Percentiles rank a stretch among this genome's conserved stretches.
These are phyloP conservation scores for Phanerochaete carnosa DNA, from an alignment of 768 basidiomycete genomes.

Conservation along the genomic window DNA sequence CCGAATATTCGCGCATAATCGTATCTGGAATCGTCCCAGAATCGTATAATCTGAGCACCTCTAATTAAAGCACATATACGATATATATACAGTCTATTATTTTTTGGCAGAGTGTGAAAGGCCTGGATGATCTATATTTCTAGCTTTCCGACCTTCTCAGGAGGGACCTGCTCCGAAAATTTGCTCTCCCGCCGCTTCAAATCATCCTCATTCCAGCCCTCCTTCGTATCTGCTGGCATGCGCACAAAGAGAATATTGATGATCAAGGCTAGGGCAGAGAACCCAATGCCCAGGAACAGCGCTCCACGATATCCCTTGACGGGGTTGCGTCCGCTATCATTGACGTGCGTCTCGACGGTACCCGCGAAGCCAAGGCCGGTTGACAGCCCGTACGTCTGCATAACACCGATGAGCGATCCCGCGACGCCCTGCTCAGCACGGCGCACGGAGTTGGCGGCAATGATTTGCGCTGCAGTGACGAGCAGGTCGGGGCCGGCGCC, in stretches of 20 bases:
- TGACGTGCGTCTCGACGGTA: slow-evolving; percentile 12
- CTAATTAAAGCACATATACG: too few relatives aligned
- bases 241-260: slow-evolving; percentile 4
- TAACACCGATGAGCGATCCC: slow-evolving; percentile 7
- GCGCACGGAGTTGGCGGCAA: slow-evolving; percentile 3
- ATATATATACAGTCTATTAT: too few relatives aligned
- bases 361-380: slow-evolving; percentile 13
- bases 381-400: slow-evolving; percentile 10
- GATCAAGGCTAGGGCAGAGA: slow-evolving; percentile 3
- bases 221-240: slow-evolving; percentile 9
- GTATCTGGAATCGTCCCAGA: too few relatives aligned
- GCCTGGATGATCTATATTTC: too few relatives aligned
- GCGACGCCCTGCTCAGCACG: slow-evolving; percentile 9
- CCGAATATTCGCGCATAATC: too few relatives aligned
- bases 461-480: slow-evolving; percentile 1
- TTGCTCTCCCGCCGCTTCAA: not conserved
- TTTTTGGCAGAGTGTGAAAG: too few relatives aligned
- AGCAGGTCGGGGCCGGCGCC: slow-evolving; percentile 6
- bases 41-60: too few relatives aligned
- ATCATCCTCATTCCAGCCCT: slow-evolving; percentile 9
- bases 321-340: slow-evolving; percentile 2
- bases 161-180: not conserved
- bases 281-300: slow-evolving; percentile 9
- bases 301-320: slow-evolving; percentile 9
- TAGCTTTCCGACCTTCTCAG: not conserved